Base-by-base conservation (phyloP, 495 filamentous ascomycete genomes). In the Pyrenula massariospora region DNA sequence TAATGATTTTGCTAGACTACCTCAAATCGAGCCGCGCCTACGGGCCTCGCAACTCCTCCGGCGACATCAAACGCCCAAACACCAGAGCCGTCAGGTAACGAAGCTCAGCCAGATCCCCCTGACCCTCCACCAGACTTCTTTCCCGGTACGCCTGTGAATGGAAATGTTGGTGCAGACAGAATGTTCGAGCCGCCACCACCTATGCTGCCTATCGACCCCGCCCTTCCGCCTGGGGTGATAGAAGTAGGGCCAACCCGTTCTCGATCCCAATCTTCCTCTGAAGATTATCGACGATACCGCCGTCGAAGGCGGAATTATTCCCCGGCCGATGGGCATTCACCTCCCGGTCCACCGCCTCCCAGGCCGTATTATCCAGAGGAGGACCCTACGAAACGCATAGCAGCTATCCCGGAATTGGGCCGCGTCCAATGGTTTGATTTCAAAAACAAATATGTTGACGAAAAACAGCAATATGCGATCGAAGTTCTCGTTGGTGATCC, bases 401-500 rank as follows among this genome's bases (percentile, higher is more conserved):
- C 54, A 15, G 25, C 54, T 12, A 56, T 56, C n/a, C 54, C 54
- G 2, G 49, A 48, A 19, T 11, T 56, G 11, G 48, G 48, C 15
- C 31, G 42, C 22, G 54, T 52, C 21, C 12, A 10, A 10, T 24
- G 48, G 31, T 24, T 12, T 21, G 31, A 51, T 5, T 56, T 56
- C 47, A 52, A 52, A 19, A 56, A 56, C 54, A 56, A 24, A 12
- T 12, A 1, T 20, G 54, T 53, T 1, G 48, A 31, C 12, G 50
- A 57, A 22, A 21, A 48, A 25, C n/a, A 48, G 24, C 12, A 23
- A 10, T 57, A 51, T 22, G 58, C 58, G 12, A 52, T 59, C 8
- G 58, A 59, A 12, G 54, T 52, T 36, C 11, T 59, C 24, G 24
- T 57, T 47, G 57, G 57, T 22, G 57, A 24, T 1, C 54, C 54